phyloP scores from a whole-genome alignment of 2,329 filamentous ascomycete genomes.

The Calonectria crousiana region DNA sequence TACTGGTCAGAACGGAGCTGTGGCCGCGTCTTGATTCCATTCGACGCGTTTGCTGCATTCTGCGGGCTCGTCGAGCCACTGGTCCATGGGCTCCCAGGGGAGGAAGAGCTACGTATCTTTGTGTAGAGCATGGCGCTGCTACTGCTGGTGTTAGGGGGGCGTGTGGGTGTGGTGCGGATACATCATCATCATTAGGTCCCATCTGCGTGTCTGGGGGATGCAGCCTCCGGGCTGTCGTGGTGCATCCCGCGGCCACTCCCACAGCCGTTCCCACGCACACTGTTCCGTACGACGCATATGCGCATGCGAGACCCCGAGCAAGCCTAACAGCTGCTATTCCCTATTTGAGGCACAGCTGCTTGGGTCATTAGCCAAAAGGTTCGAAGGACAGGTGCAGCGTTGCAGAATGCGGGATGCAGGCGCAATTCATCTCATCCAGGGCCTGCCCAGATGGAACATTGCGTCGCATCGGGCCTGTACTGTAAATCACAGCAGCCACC shows the following conservation, averaged over 20 bases:
- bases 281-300: conserved; percentile 37
- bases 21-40: conserved; percentile 33
- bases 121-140: background rate
- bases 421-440: conserved; percentile 8
- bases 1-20: conserved; percentile 29
- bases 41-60: conserved; percentile 30
- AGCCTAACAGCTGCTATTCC: conserved; percentile 27
- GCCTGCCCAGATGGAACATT: background rate
- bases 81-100: conserved; percentile 6
- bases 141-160: conserved; percentile 1
- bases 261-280: conserved; percentile 27
- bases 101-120: conserved; percentile 8
- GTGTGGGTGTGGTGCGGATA: background rate
- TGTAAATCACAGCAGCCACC: conserved; percentile 10
- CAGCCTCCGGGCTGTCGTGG: conserved; percentile 25
- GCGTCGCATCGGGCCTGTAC: background rate
- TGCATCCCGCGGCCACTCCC: conserved; percentile 31
- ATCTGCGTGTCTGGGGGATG: conserved; percentile 15
- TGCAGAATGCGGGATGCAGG: conserved; percentile 20
- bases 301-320: conserved; percentile 38
- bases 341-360: conserved; percentile 10
- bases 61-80: conserved; percentile 25
- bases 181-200: background rate
- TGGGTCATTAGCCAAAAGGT: conserved; percentile 12
- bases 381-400: conserved; percentile 17